Conservation (phyloP, 169 alveolate genomes). For the Babesia gibsoni region DNA sequence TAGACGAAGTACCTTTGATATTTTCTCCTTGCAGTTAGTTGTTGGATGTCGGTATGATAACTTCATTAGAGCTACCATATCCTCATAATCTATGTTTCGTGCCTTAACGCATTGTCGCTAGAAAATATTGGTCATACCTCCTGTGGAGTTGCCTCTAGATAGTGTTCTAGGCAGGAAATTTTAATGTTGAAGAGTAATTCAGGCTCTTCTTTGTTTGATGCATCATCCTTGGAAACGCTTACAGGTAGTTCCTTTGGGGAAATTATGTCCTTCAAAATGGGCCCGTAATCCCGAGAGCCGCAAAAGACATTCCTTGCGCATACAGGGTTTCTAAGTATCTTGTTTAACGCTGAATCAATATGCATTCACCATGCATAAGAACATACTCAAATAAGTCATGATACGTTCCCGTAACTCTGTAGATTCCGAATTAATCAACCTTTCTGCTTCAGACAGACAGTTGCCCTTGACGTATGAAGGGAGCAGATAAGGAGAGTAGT, state of each 20-base stretch:
- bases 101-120: not conserved
- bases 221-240: not conserved
- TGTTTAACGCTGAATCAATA: slow-evolving; percentile 6
- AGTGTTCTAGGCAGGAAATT: slow-evolving; percentile 26
- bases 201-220: not conserved
- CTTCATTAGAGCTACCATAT: slow-evolving; percentile 1
- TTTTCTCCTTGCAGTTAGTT: slow-evolving; percentile 5
- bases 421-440: not conserved
- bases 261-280: not conserved
- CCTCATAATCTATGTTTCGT: slow-evolving; percentile 19
- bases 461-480: slow-evolving; percentile 19
- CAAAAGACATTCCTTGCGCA: not conserved
- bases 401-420: slow-evolving; percentile 16
- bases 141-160: not conserved
- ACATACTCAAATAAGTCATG: slow-evolving; percentile 27
- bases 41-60: slow-evolving; percentile 20
- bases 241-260: slow-evolving; percentile 9
- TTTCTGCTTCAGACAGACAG: slow-evolving; percentile 22
- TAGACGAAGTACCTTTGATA: slow-evolving; percentile 30
- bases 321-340: slow-evolving; percentile 9
- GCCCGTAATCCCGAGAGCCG: not conserved
- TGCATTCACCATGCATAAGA: not conserved
- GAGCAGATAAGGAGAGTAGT: slow-evolving; percentile 40
- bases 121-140: slow-evolving; percentile 23
- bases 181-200: slow-evolving; percentile 40